phyloP scores from a whole-genome alignment of 139 green algal genomes.

The Chlorella sp. region DNA sequence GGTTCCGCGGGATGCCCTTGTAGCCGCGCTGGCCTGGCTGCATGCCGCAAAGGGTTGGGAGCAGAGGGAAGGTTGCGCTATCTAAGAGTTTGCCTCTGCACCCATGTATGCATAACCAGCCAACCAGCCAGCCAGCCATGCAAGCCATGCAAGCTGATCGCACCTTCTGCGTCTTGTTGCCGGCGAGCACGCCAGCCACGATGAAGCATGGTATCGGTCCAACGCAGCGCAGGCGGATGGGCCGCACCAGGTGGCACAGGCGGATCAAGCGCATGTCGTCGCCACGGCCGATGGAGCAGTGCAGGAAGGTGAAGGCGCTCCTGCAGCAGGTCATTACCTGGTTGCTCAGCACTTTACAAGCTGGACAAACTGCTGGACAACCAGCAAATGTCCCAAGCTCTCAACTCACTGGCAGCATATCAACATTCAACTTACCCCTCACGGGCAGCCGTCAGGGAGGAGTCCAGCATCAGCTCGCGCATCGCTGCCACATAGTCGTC shows the following conservation, averaged over 20 bases:
- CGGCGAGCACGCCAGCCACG: neutral
- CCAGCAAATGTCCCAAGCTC: no score
- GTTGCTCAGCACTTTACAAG: neutral
- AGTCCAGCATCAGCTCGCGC: neutral
- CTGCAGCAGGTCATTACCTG: neutral
- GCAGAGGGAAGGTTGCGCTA: no score
- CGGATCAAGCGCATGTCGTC: neutral
- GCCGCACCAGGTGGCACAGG: neutral
- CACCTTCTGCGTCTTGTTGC: slow-evolving; percentile 4
- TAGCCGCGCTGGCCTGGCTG: neutral
- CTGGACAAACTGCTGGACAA: no score
- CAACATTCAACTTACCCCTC: neutral
- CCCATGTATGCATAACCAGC: no score
- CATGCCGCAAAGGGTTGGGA: neutral
- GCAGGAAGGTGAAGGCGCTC: neutral
- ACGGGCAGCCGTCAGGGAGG: neutral
- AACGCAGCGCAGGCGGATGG: neutral
- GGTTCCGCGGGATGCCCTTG: slow-evolving; percentile 2
- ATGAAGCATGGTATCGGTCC: neutral
- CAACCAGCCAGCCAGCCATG: no score
- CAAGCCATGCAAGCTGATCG: no score
- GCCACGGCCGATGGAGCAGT: neutral
- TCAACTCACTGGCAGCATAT: no score
- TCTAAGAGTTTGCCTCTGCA: no score
- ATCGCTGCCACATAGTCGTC: neutral